Evolutionary conservation across 345 rosid species (phyloP), one percentile per base, ranked within the genome.

Genomic region (Mercurialis annua): DNA sequence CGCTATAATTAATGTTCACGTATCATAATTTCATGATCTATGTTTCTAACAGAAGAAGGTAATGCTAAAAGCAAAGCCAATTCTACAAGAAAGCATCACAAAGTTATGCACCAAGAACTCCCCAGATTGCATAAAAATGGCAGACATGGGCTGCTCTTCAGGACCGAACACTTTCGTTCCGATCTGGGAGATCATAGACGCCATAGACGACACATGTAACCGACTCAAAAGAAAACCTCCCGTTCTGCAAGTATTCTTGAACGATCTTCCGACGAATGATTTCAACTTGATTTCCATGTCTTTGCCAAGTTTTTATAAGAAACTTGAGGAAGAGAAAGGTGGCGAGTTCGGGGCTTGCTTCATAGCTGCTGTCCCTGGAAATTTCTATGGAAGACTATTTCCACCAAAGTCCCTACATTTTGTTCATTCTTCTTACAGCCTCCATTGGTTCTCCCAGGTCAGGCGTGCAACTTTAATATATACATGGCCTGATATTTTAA

Each of bases 61-160:
- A 8, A 27, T 47, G 4, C 21, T 31, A 48, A 59, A 10, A 29
- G 34, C 48, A 17, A 68, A 47, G 40, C 59, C 58, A 15, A 29
- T 59, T 6, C 0, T 56, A 42, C 49, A 61, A 7, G 33, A 42
- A 42, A 46, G 52, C 16, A 62, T 62, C 29, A 11, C 9, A 6
- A 20, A 40, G 52, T 12, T 67, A 15, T 44, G 2, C 48, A 9
- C 10, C 1, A n/a, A 14, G 16, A 55, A 1, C 8, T 11, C n/a
- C 2, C 21, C n/a, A 26, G 63, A 67, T 5, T 29, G 42, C 53
- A n/a, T 68, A 21, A 68, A 24, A 30, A 31, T 68, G 26, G 56
- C 56, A 31, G 88, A 84, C 48, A 67, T 84, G 56, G 86, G 86
- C 6, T 84, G 86, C 46, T 76, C 83, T 62, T 74, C 86, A 1